Base-by-base conservation (phyloP, 495 filamentous ascomycete genomes). In the Xeromyces bisporus region DNA sequence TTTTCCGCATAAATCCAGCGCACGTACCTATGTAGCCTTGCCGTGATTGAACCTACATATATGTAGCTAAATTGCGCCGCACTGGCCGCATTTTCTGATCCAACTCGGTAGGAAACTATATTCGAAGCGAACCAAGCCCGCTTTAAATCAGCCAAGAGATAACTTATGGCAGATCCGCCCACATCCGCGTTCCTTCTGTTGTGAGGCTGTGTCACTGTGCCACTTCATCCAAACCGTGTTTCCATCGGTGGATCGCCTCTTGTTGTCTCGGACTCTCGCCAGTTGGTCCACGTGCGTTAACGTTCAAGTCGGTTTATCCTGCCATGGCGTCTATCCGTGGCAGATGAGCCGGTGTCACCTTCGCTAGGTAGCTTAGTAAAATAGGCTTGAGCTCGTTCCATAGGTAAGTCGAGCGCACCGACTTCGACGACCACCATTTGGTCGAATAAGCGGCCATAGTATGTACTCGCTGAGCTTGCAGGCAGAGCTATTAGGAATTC, bases 401-500 rank as follows among this genome's bases (percentile, higher is more conserved):
- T 9, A 21, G 20, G 20, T 21, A 21, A 9, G 20, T 21, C 20
- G 20, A 5, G 20, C 20, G 9, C 20, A 9, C 9, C 20, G 4
- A 21, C 9, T 9, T 21, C 20, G 4, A 21, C 9, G 20, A 21
- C 20, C 9, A 5, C 9, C 5, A 21, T 9, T 9, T 9, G 20
- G 20, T 21, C 20, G 5, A 21, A 21, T 21, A 9, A 5, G 20
- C 9, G 20, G 20, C n/a, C n/a, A n/a, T n/a, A n/a, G n/a, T n/a
- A 21, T 5, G 20, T 21, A 21, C 20, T 21, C 20, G 20, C 20
- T 21, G 20, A 21, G 5, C 4, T 21, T 21, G 20, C 61, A 71
- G 42, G 75, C 71, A 7, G 63, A 60, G 6, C 76, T 62, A n/a
- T n/a, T n/a, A n/a, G n/a, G n/a, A n/a, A n/a, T n/a, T n/a, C n/a